These are phyloP conservation scores for Colletotrichum navitas DNA, from an alignment of 2,329 filamentous ascomycete genomes.

Conservation along the genomic window DNA sequence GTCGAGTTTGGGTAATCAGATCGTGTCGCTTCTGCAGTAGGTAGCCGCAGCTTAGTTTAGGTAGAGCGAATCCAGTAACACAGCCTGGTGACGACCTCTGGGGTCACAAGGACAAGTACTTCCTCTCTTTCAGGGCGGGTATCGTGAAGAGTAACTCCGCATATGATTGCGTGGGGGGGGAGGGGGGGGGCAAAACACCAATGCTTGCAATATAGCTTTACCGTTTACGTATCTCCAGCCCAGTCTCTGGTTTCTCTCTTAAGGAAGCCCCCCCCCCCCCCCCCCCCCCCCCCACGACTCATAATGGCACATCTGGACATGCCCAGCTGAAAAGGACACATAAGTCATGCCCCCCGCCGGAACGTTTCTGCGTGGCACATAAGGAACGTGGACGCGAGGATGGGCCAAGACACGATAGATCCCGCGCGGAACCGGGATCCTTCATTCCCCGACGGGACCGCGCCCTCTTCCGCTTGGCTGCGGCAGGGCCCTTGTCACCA, in stretches of 20 bases:
- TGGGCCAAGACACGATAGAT: slow-evolving; percentile 8
- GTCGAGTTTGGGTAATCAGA: slow-evolving; percentile 2
- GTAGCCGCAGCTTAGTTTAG: slow-evolving; percentile 11
- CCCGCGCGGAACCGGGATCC: slow-evolving; percentile 3
- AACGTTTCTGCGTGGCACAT: background rate
- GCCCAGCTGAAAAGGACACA: background rate
- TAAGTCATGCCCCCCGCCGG: too few species aligned
- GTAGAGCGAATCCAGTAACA: background rate
- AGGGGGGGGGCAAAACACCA: too few species aligned
- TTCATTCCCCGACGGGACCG: slow-evolving; percentile 1
- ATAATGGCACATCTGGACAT: too few species aligned
- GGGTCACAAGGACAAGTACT: background rate
- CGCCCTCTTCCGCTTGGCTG: background rate
- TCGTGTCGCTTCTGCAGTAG: slow-evolving; percentile 14
- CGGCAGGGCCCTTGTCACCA: slow-evolving; percentile 2
- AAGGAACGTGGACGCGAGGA: background rate
- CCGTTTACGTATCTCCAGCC: background rate
- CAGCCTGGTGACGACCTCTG: background rate
- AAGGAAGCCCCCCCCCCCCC: background rate
- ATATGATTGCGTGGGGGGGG: too few species aligned
- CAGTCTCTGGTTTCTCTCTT: background rate
- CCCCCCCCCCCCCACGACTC: too few species aligned
- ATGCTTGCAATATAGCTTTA: background rate
- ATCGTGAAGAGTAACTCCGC: background rate
- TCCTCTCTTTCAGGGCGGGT: background rate